phyloP scores from a whole-genome alignment of 306 rosid genomes.

The Benincasa hispida region DNA sequence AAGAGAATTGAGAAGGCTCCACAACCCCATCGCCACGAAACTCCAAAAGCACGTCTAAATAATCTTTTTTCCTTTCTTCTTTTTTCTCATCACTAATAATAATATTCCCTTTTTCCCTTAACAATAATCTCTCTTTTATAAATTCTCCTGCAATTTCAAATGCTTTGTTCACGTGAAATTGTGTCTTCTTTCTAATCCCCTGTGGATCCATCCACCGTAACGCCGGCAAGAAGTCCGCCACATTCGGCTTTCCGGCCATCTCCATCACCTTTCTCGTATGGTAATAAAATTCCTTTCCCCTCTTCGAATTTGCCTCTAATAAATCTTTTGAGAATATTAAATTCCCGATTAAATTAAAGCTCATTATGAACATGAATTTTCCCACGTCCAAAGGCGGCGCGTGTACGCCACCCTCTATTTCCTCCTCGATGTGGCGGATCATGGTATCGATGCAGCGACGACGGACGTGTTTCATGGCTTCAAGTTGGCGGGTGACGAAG shows the following conservation, averaged over 20 bases:
- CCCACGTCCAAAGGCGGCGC: conserved; percentile 37
- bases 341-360: conserved; percentile 73
- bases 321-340: conserved; percentile 72
- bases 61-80: conserved; percentile 32
- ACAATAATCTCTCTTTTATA: conserved; percentile 39
- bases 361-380: conserved; percentile 52
- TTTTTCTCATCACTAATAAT: background rate
- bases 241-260: conserved; percentile 65
- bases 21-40: conserved; percentile 39
- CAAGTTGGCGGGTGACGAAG: conserved; percentile 42
- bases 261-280: conserved; percentile 70
- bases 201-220: conserved; percentile 66
- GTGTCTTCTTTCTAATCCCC: conserved; percentile 53
- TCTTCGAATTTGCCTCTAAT: conserved; percentile 41
- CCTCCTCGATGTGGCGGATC: conserved; percentile 23
- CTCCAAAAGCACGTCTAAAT: conserved; percentile 53
- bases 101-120: conserved; percentile 7
- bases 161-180: conserved; percentile 49
- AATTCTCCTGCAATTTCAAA: conserved; percentile 62
- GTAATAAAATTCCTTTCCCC: conserved; percentile 45
- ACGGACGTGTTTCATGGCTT: conserved; percentile 33
- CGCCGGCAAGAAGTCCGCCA: conserved; percentile 56
- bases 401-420: no score
- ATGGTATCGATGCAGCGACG: conserved; percentile 41
- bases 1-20: conserved; percentile 25